Percentiles rank a stretch among this genome's conserved stretches.
Evolutionary conservation across 1,139 yeast genomes (phyloP).

Genomic region (Yamadazyma pseudoaaseri): DNA sequence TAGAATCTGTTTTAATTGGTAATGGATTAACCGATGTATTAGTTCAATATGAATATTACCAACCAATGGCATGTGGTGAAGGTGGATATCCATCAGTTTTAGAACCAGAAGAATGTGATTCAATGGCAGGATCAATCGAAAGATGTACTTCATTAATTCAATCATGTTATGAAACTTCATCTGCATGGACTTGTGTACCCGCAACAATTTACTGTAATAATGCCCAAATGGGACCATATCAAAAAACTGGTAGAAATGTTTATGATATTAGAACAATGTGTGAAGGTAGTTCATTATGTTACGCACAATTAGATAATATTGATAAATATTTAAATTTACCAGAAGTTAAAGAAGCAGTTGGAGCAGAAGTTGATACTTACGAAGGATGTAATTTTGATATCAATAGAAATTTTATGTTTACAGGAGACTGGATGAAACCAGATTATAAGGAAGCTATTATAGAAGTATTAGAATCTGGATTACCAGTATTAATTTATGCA

Average conservation of each 20-base stretch:
- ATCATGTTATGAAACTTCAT: constrained; percentile 74
- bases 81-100: constrained; percentile 87
- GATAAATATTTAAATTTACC: constrained; percentile 36
- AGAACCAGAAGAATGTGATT: constrained; percentile 74
- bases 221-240: constrained; percentile 84
- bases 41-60: constrained; percentile 82
- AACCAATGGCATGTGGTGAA: constrained; percentile 97
- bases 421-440: constrained; percentile 93
- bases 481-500: constrained; percentile 76
- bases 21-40: constrained; percentile 95
- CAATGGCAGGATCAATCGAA: constrained; percentile 71
- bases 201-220: constrained; percentile 90
- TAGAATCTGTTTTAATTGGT: constrained; percentile 88
- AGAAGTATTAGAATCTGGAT: constrained; percentile 52
- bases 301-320: constrained; percentile 36
- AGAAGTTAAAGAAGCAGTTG: constrained; percentile 67
- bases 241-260: constrained; percentile 86
- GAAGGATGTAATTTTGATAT: constrained; percentile 85
- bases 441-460: constrained; percentile 62
- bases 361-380: constrained; percentile 86
- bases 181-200: constrained; percentile 90
- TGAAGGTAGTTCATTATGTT: constrained; percentile 77
- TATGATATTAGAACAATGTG: constrained; percentile 90
- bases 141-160: constrained; percentile 80
- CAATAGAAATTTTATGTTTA: constrained; percentile 77